A percentile compares a stretch with the other conserved stretches of the same genome.
Evolutionary conservation across 2,329 filamentous ascomycete genomes (phyloP).

Genomic region (Aspergillus neoniger): DNA sequence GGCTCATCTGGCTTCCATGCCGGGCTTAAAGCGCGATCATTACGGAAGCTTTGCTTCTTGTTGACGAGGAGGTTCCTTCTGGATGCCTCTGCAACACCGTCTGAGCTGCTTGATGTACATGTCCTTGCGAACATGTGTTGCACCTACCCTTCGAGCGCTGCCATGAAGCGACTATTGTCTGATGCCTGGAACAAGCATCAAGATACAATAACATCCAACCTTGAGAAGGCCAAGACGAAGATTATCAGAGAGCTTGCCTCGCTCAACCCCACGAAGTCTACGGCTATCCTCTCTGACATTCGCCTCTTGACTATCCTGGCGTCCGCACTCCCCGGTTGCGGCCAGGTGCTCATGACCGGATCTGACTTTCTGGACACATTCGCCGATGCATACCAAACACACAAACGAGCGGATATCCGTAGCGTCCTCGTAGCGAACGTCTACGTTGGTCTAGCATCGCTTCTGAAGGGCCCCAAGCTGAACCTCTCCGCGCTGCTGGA

Average conservation of each 20-base stretch:
- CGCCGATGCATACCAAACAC: constrained; percentile 46
- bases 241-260: constrained; percentile 36
- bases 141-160: constrained; percentile 65
- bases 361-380: constrained; percentile 85
- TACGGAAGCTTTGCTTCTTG: constrained; percentile 67
- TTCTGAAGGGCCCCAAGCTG: constrained; percentile 66
- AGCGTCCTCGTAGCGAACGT: constrained; percentile 70
- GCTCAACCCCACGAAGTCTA: constrained; percentile 12
- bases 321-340: constrained; percentile 46
- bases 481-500: constrained; percentile 78
- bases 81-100: constrained; percentile 46
- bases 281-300: constrained; percentile 30
- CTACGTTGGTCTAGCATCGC: constrained; percentile 73
- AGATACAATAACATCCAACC: constrained; percentile 34
- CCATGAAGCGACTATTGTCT: constrained; percentile 55
- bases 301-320: constrained; percentile 43
- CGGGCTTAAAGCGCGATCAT: constrained; percentile 44
- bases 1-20: constrained; percentile 33
- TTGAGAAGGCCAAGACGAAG: constrained; percentile 39
- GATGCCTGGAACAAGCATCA: constrained; percentile 47
- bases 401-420: constrained; percentile 63
- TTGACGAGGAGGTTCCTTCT: constrained; percentile 62
- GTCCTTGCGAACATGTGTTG: constrained; percentile 70
- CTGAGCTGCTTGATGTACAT: constrained; percentile 61
- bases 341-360: constrained; percentile 71